Evolutionary conservation across 202 grass and related monocot genomes (phyloP).

Genomic region (Zoysia matrella): DNA sequence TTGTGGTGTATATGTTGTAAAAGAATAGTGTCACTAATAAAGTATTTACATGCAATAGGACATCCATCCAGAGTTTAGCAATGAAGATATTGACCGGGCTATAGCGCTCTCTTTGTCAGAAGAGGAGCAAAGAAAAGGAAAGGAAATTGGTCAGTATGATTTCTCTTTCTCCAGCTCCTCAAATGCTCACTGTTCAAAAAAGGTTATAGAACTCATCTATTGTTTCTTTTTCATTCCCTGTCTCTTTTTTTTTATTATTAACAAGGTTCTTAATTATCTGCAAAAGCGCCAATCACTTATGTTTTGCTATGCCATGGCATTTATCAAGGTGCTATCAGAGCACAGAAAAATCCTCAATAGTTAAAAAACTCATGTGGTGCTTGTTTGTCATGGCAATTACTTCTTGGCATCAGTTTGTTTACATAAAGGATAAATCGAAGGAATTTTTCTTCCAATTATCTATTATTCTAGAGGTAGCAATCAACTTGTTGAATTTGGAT

Average conservation of each 20-base stretch:
- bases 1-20: neutral
- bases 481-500: neutral
- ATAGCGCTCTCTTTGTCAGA: constrained; percentile 88
- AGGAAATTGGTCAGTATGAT: constrained; percentile 59
- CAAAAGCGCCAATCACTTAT: neutral
- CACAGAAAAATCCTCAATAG: constrained; percentile 1
- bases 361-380: neutral
- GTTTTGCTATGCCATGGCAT: neutral
- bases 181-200: constrained; percentile 14
- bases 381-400: constrained; percentile 3
- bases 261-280: neutral
- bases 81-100: constrained; percentile 88
- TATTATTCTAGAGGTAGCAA: constrained; percentile 11
- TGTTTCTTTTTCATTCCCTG: neutral
- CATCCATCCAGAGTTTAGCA: constrained; percentile 59
- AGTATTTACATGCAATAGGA: constrained; percentile 62
- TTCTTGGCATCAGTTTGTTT: neutral
- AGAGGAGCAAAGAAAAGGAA: constrained; percentile 76
- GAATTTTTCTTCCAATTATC: neutral
- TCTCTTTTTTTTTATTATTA: neutral
- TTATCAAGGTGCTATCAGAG: neutral
- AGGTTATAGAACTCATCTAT: neutral
- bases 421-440: constrained; percentile 5
- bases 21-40: constrained; percentile 36
- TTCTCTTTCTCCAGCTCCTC: constrained; percentile 6